Base-by-base conservation (phyloP, 805 yeast species). In the Barnettozyma populi region DNA sequence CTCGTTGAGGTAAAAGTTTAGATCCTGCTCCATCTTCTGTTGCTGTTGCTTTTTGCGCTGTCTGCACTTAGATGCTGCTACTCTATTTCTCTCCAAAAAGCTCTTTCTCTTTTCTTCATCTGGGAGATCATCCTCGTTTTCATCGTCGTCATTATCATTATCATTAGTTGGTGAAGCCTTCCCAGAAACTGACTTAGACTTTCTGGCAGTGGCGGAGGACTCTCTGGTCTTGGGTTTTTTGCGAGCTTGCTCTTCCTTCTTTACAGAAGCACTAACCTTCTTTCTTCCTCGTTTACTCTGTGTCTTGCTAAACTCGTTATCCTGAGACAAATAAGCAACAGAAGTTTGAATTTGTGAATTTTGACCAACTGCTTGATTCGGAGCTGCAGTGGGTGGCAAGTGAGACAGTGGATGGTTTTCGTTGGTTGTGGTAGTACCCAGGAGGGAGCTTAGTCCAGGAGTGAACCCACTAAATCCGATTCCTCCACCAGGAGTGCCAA, bases 61-160 rank as follows among this genome's bases (percentile, higher is more conserved):
- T 50, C 99, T 79, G 71, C 98, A 94, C 63, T 90, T 90, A 21
- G 94, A 81, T 0, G 99, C 99, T 0, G 99, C 99, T 9, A 94
- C 80, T 49, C 99, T 75, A 65, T 94, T 94, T 53, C 98, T 75
- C 63, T 94, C 99, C 54, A 94, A 67, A 59, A 80, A 92, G 61
- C 73, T 83, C 62, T 75, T 80, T 53, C 90, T 77, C 60, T 86
- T 89, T 68, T 84, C 77, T 67, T 87, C 96, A 71, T 86, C 65
- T 68, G 86, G 48, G 77, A 77, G 24, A 31, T 46, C 48, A 9
- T 46, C 49, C 3, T 45, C 51, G 36, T 53, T 51, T 16, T 25
- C 27, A n/a, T 41, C 35, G 18, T 40, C 43, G 7, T 35, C 37
- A 2, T 32, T 41, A 5, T 38, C 45, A 19, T 42, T 25, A 14